Percentiles rank a stretch among this genome's conserved stretches.
Conservation (phyloP, 371 early-diverging fungal genomes). For the Apophysomyces elegans region DNA sequence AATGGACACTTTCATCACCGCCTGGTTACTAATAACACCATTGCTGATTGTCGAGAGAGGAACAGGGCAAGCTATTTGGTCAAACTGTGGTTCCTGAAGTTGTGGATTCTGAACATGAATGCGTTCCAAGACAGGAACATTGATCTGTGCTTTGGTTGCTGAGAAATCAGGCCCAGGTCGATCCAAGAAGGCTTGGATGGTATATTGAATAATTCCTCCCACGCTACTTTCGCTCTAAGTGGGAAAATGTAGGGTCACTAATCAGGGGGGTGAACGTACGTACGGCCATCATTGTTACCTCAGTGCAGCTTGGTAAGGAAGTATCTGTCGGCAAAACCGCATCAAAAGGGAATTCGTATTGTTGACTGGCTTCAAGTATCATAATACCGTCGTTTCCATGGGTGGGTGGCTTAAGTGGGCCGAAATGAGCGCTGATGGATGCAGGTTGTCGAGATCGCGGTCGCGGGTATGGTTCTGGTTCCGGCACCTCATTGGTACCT, state of each 20-base stretch:
- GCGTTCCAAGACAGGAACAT: constrained; percentile 20
- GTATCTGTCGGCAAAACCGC: constrained; percentile 22
- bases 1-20: constrained; percentile 1
- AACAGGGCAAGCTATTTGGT: not conserved
- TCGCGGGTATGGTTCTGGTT: not conserved
- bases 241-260: not conserved
- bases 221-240: constrained; percentile 19
- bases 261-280: not conserved
- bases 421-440: not conserved
- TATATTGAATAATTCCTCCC: constrained; percentile 24
- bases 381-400: not conserved
- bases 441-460: constrained; percentile 6
- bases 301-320: constrained; percentile 33
- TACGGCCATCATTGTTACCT: constrained; percentile 17
- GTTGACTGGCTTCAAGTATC: constrained; percentile 21
- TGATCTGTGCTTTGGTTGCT: constrained; percentile 6
- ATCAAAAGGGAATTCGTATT: constrained; percentile 25
- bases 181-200: constrained; percentile 22
- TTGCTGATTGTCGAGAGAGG: not conserved
- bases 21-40: not conserved
- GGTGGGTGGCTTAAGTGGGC: not conserved
- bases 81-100: constrained; percentile 14
- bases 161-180: constrained; percentile 14
- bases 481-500: not conserved
- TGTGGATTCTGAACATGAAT: constrained; percentile 12